Evolutionary conservation across 352 stramenopile genomes (phyloP).

Genomic region (Pythium scleroteichum): DNA sequence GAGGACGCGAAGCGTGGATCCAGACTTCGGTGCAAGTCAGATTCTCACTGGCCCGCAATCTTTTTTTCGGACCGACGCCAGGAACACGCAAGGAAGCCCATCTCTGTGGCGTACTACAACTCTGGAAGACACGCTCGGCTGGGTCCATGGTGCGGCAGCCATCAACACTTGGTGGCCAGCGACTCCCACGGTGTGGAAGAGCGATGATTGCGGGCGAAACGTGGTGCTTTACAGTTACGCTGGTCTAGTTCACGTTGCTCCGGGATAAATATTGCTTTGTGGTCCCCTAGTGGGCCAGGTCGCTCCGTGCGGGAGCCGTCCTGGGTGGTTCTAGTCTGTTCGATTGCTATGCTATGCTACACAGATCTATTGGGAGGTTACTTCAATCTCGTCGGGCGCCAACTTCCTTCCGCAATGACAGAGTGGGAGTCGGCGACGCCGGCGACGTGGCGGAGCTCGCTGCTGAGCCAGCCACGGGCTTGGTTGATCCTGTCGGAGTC

Average conservation of each 20-base stretch:
- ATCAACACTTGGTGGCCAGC: not conserved
- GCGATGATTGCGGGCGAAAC: not conserved
- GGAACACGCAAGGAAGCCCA: not conserved
- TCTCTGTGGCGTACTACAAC: conserved; percentile 5
- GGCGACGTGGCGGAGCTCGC: conserved; percentile 27
- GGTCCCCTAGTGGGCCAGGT: not conserved
- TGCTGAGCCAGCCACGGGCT: not conserved
- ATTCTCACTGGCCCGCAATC: too few species aligned
- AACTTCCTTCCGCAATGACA: conserved; percentile 39
- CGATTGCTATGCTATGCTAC: conserved; percentile 27
- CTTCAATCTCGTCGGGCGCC: conserved; percentile 40
- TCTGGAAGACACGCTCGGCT: not conserved
- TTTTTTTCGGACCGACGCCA: too few species aligned
- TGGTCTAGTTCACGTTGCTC: not conserved
- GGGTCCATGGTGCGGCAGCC: not conserved
- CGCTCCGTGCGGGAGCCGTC: not conserved
- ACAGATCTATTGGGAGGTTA: conserved; percentile 22
- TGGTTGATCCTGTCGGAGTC: not conserved
- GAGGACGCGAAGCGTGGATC: too few species aligned
- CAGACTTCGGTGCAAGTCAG: too few species aligned
- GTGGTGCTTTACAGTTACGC: not conserved
- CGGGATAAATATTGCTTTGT: conserved; percentile 15
- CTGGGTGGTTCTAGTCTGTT: conserved; percentile 7
- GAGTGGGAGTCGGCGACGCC: conserved; percentile 44
- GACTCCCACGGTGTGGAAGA: not conserved